Conservation (phyloP, 768 basidiomycete genomes). For the Naganishia onofrii region DNA sequence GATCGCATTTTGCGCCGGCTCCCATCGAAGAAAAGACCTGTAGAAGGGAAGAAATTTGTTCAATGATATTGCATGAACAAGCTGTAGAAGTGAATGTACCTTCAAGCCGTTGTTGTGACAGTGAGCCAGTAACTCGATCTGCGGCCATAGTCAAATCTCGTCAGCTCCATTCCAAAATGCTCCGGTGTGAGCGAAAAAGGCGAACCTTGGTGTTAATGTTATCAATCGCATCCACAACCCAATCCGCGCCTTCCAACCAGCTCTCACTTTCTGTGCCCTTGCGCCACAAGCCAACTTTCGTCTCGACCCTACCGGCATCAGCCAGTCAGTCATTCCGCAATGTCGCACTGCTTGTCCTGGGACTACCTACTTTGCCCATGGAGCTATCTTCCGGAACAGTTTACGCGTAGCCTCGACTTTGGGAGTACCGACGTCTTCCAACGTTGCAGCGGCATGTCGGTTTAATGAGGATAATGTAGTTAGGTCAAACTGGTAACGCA, state of each 20-base stretch:
- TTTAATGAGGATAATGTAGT: conserved; percentile 93
- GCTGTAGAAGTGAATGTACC: conserved; percentile 52
- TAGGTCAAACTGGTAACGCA: conserved; percentile 75
- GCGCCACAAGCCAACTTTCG: conserved; percentile 78
- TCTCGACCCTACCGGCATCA: conserved; percentile 61
- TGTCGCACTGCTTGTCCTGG: neutral
- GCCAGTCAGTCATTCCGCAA: too few species aligned
- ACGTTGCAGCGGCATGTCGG: conserved; percentile 82
- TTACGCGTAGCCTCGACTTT: conserved; percentile 77
- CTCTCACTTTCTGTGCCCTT: conserved; percentile 66
- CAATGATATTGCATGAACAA: neutral
- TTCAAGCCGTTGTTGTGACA: conserved; percentile 77
- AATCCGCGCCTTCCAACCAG: conserved; percentile 79
- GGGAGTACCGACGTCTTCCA: conserved; percentile 87
- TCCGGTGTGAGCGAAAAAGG: neutral
- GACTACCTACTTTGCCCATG: conserved; percentile 64
- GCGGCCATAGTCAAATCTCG: neutral
- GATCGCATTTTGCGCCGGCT: conserved; percentile 88
- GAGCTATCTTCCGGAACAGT: conserved; percentile 66
- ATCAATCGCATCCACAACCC: conserved; percentile 98
- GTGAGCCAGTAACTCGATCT: conserved; percentile 82
- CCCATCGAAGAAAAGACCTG: conserved; percentile 97
- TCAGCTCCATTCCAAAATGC: neutral
- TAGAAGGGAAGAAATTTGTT: conserved; percentile 7
- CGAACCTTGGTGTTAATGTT: conserved; percentile 83